phyloP scores from a whole-genome alignment of 345 rosid species.

The Eucalyptus viminalis region DNA sequence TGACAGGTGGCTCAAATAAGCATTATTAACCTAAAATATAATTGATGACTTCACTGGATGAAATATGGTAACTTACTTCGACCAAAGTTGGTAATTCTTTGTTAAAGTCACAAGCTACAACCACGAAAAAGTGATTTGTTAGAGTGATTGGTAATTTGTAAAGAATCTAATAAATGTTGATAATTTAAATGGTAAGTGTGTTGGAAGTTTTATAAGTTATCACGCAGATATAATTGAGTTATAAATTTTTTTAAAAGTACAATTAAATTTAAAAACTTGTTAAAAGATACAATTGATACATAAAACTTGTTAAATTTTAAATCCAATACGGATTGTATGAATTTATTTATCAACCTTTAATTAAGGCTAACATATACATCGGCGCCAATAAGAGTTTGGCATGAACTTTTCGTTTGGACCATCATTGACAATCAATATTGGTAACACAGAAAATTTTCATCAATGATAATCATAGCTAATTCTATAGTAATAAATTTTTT shows the following conservation, averaged over 20 bases:
- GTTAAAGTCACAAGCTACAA: not conserved
- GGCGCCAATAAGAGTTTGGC: not conserved
- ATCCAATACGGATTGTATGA: rapidly evolving
- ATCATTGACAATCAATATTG: rapidly evolving
- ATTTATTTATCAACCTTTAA: not conserved
- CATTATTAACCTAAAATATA: not conserved
- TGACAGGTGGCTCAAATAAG: rapidly evolving
- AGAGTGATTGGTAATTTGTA: not conserved
- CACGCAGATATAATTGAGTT: rapidly evolving
- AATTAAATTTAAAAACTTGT: rapidly evolving
- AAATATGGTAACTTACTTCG: not conserved
- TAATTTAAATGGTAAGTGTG: too few species aligned
- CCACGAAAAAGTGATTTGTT: not conserved
- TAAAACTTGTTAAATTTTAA: too few species aligned
- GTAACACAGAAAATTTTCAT: rapidly evolving
- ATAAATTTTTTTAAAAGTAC: too few species aligned
- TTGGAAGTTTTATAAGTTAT: rapidly evolving
- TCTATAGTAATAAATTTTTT: not conserved
- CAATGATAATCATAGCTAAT: not conserved
- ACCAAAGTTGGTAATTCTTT: not conserved
- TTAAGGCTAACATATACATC: not conserved
- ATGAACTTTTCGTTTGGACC: not conserved
- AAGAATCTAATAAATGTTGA: not conserved
- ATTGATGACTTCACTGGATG: not conserved
- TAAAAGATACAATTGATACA: rapidly evolving